Conservation (phyloP, 768 basidiomycete species). For the Panaeolus cyanescens region DNA sequence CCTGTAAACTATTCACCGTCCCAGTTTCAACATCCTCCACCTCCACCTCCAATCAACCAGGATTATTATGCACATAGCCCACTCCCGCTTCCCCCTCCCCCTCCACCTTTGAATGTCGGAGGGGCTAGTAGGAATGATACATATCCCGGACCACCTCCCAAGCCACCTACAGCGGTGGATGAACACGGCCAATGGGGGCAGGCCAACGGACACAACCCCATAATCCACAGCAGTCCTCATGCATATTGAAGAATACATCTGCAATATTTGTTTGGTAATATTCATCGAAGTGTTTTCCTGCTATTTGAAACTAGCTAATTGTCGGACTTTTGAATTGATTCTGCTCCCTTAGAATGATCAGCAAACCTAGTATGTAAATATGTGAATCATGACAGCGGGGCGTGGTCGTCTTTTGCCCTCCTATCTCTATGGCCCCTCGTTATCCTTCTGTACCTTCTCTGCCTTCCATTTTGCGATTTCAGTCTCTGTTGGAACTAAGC, state of each 20-base stretch:
- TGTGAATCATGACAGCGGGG: not conserved
- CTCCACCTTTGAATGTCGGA: conserved; percentile 21
- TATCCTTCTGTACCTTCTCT: conserved; percentile 15
- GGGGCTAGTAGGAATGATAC: conserved; percentile 25
- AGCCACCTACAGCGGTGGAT: conserved; percentile 35
- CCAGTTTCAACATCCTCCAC: conserved; percentile 26
- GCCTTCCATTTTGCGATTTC: conserved; percentile 83
- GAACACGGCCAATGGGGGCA: conserved; percentile 38
- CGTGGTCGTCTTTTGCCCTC: conserved; percentile 3
- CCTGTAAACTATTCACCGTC: conserved; percentile 43
- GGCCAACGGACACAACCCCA: conserved; percentile 8
- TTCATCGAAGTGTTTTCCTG: not conserved
- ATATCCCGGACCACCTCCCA: conserved; percentile 37
- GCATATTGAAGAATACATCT: conserved; percentile 15
- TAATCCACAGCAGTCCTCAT: conserved; percentile 16
- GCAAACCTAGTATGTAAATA: not conserved
- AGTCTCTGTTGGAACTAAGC: conserved; percentile 79
- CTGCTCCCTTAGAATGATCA: conserved; percentile 4
- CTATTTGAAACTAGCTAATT: not conserved
- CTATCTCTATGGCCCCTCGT: conserved; percentile 8
- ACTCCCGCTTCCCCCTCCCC: conserved; percentile 38
- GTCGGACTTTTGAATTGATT: conserved; percentile 1
- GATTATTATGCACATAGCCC: conserved; percentile 27
- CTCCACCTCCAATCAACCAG: conserved; percentile 33
- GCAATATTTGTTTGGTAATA: not conserved